Percentiles rank a stretch among this genome's conserved stretches.
Evolutionary conservation across 2,329 filamentous ascomycete genomes (phyloP).

Genomic region (Fusarium nodosum): DNA sequence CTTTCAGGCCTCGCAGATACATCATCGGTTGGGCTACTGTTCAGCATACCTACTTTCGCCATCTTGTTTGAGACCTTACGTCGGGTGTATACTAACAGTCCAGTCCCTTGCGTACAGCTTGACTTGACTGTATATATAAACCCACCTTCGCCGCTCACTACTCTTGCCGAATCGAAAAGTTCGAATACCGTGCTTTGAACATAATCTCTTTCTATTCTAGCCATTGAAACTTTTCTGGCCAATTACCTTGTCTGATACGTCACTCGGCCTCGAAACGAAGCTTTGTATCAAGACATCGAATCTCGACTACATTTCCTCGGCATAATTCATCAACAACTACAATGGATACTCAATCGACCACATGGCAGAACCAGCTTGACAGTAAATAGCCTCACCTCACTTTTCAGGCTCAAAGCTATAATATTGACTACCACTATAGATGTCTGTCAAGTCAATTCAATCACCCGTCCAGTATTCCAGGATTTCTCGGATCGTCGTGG

Average conservation of each 20-base stretch:
- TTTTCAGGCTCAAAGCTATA: background rate
- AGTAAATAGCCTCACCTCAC: constrained; percentile 58
- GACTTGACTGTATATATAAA: constrained; percentile 42
- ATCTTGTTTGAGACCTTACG: constrained; percentile 32
- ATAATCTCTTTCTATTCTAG: background rate
- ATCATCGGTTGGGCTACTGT: constrained; percentile 37
- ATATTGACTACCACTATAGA: constrained; percentile 57
- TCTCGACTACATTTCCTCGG: background rate
- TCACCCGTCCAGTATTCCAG: constrained; percentile 72
- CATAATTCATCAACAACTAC: constrained; percentile 4
- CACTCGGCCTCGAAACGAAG: background rate
- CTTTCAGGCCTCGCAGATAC: constrained; percentile 40
- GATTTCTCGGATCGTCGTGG: constrained; percentile 82
- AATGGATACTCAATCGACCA: constrained; percentile 46
- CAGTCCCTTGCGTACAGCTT: constrained; percentile 27
- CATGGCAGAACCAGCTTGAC: constrained; percentile 70
- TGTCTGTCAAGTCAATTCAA: constrained; percentile 67
- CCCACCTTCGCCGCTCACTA: constrained; percentile 21
- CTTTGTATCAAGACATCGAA: background rate
- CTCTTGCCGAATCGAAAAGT: constrained; percentile 18
- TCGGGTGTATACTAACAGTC: constrained; percentile 30
- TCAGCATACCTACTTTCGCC: constrained; percentile 23
- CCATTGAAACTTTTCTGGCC: background rate
- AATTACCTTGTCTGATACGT: background rate
- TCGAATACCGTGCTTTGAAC: constrained; percentile 5